These are phyloP conservation scores for Viola odorata DNA, from an alignment of 345 rosid genomes.

Conservation along the genomic window DNA sequence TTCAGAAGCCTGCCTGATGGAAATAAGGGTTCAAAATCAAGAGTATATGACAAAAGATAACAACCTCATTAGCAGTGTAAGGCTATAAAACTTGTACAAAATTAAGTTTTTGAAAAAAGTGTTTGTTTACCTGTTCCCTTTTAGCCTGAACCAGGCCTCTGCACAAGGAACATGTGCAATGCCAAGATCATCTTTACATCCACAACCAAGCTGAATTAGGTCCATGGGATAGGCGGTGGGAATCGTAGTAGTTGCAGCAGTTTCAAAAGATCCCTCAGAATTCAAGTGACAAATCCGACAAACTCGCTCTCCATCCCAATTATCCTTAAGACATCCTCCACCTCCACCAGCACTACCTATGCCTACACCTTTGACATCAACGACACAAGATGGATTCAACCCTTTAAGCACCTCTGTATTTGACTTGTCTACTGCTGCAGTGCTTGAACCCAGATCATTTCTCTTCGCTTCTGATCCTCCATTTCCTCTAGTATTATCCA, in stretches of 20 bases:
- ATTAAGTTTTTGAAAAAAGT: neutral
- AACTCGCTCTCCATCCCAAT: slow-evolving; percentile 45
- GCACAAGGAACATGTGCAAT: slow-evolving; percentile 77
- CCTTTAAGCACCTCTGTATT: slow-evolving; percentile 26
- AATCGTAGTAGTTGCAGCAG: slow-evolving; percentile 8
- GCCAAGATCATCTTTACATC: slow-evolving; percentile 87
- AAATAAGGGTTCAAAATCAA: neutral
- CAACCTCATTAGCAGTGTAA: no score
- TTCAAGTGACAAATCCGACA: slow-evolving; percentile 89
- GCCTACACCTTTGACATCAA: slow-evolving; percentile 34
- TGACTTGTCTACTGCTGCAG: slow-evolving; percentile 15
- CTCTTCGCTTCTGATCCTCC: slow-evolving; percentile 12
- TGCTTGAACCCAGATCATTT: slow-evolving; percentile 18
- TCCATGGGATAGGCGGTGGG: slow-evolving; percentile 23
- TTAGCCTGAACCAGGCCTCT: slow-evolving; percentile 87
- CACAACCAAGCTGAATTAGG: slow-evolving; percentile 77
- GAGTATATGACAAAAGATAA: neutral
- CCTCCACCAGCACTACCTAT: slow-evolving; percentile 16
- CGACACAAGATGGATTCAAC: slow-evolving; percentile 36
- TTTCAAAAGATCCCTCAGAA: slow-evolving; percentile 45
- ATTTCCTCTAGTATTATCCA: slow-evolving; percentile 14
- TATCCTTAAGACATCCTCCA: slow-evolving; percentile 23
- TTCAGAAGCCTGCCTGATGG: neutral
- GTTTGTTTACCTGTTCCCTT: slow-evolving; percentile 71
- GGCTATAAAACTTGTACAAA: neutral